Percentiles rank a stretch among this genome's conserved stretches.
These are phyloP conservation scores for Nemania sp. DNA, from an alignment of 2,329 filamentous ascomycete genomes.

Conservation along the genomic window DNA sequence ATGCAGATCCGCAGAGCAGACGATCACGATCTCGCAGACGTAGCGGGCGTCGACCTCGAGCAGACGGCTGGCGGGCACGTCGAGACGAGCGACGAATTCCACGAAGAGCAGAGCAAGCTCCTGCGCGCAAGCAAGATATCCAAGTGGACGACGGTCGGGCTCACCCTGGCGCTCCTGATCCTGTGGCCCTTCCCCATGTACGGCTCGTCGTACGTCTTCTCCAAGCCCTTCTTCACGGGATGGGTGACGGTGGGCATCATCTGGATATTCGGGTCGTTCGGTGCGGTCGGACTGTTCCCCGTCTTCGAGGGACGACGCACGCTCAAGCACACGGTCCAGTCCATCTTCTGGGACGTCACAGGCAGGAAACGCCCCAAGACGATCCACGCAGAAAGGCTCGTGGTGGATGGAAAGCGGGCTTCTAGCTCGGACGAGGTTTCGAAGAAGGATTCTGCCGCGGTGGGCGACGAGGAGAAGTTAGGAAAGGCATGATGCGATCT, in stretches of 20 bases:
- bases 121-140: constrained; percentile 45
- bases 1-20: constrained; percentile 76
- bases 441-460: constrained; percentile 20
- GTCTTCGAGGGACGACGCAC: constrained; percentile 77
- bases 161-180: constrained; percentile 74
- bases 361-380: constrained; percentile 44
- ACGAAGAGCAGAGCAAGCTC: constrained; percentile 33
- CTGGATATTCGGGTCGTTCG: constrained; percentile 75
- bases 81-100: constrained; percentile 40
- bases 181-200: constrained; percentile 96
- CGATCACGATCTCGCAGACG: constrained; percentile 71
- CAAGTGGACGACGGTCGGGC: constrained; percentile 56
- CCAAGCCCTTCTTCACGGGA: constrained; percentile 79
- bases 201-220: constrained; percentile 79
- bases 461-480: constrained; percentile 6
- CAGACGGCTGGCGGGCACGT: constrained; percentile 54
- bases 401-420: constrained; percentile 25
- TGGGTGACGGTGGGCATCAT: constrained; percentile 79
- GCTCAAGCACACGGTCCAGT: constrained; percentile 62
- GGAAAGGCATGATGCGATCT: neutral
- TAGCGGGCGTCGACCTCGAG: constrained; percentile 68
- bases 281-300: constrained; percentile 80
- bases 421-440: constrained; percentile 26
- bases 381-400: constrained; percentile 37
- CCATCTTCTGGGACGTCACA: constrained; percentile 65